Percentiles rank a stretch among this genome's conserved stretches.
These are phyloP conservation scores for Eutypa lata DNA, from an alignment of 2,329 filamentous ascomycete species.

Conservation along the genomic window DNA sequence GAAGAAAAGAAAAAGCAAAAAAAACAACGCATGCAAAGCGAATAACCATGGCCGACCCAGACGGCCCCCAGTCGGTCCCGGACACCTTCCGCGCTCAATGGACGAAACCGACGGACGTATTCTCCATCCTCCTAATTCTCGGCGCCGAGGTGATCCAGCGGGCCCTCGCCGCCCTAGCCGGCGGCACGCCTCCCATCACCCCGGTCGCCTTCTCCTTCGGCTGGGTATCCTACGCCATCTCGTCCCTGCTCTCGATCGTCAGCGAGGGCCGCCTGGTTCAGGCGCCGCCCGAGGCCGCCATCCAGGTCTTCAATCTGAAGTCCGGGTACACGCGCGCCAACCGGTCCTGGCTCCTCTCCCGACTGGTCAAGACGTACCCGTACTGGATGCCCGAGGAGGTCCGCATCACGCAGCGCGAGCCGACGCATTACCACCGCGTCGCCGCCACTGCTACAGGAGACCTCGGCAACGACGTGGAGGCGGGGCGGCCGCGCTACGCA, in stretches of 20 bases:
- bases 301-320: slow-evolving; percentile 9
- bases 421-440: too few relatives aligned
- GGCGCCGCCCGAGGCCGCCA: slow-evolving; percentile 1
- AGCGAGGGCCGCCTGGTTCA: slow-evolving; percentile 12
- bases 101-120: slow-evolving; percentile 10
- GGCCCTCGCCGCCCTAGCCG: slow-evolving; percentile 30
- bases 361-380: slow-evolving; percentile 9
- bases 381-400: slow-evolving; percentile 8
- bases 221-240: slow-evolving; percentile 10
- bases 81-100: not conserved
- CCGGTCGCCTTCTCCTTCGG: slow-evolving; percentile 13
- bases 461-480: too few relatives aligned
- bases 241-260: slow-evolving; percentile 5
- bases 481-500: not conserved
- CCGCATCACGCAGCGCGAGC: not conserved
- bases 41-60: too few relatives aligned
- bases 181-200: slow-evolving; percentile 2
- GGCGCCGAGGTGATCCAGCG: slow-evolving; percentile 31
- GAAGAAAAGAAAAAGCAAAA: too few relatives aligned
- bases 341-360: slow-evolving; percentile 11
- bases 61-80: too few relatives aligned
- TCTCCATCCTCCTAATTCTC: slow-evolving; percentile 31
- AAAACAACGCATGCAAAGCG: too few relatives aligned
- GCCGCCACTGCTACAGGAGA: too few relatives aligned
- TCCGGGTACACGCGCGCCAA: slow-evolving; percentile 10